phyloP scores from a whole-genome alignment of 2,329 filamentous ascomycete species.

The Aspergillus hortae region DNA sequence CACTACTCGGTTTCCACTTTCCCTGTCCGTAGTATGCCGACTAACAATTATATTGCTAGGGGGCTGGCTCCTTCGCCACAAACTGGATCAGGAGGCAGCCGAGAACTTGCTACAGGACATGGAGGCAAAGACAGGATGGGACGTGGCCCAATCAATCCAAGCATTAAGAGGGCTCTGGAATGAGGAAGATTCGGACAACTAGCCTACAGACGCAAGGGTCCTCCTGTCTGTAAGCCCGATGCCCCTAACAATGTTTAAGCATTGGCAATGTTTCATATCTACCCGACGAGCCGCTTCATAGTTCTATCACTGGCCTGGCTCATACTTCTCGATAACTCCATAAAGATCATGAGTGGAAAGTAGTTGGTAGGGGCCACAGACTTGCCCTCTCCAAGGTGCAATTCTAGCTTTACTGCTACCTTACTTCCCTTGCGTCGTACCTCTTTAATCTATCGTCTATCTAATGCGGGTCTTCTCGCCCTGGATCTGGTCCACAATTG shows the following conservation, averaged over 20 bases:
- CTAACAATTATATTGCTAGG: slow-evolving; percentile 9
- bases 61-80: slow-evolving; percentile 24
- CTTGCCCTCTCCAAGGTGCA: background rate
- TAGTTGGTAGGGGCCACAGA: background rate
- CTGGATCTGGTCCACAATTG: too few relatives aligned
- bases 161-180: slow-evolving; percentile 22
- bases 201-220: background rate
- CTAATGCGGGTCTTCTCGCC: too few relatives aligned
- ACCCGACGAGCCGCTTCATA: background rate
- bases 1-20: background rate
- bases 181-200: slow-evolving; percentile 12
- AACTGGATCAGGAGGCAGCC: slow-evolving; percentile 22
- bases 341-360: background rate
- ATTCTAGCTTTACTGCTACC: background rate
- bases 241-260: background rate
- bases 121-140: slow-evolving; percentile 24
- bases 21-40: background rate
- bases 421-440: too few relatives aligned
- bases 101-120: slow-evolving; percentile 19
- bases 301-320: background rate
- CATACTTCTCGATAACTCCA: background rate
- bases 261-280: background rate
- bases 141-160: slow-evolving; percentile 20
- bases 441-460: too few relatives aligned
- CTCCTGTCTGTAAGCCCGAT: background rate